Base-by-base conservation (phyloP, 2,329 filamentous ascomycete species). In the Fusarium veterinarium region DNA sequence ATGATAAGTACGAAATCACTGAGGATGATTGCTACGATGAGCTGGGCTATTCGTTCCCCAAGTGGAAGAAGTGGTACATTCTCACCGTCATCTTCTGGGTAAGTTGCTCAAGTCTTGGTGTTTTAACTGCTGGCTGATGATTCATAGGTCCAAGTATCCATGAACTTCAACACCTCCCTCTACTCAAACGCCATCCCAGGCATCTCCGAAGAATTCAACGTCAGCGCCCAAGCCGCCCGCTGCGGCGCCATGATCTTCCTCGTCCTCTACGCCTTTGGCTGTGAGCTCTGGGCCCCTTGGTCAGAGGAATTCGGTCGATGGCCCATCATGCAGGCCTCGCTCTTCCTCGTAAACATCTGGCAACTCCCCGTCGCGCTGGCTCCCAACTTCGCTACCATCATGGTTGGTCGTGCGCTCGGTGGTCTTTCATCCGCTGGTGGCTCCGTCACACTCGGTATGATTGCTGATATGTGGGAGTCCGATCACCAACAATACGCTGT, bases 211-310 rank as follows among this genome's bases (percentile, higher is more conserved):
- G 87, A 94, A 68, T 96, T 93, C 73, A 74, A 83, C 51, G 91
- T 95, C 69, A 92, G 90, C 69, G 83, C 84, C 33, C 92, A 94
- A 80, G 90, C 88, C 8, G 93, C 91, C 8, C 89, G 93, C 60
- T 88, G 89, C 63, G 93, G 93, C 79, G 92, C 93, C 66, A 91
- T 93, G 83, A 89, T 95, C 70, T 96, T 95, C 83, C 83, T 97
- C 42, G 87, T 96, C 56, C 81, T 91, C 5, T 96, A 97, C 80
- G 93, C 93, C 41, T 95, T 96, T 79, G 94, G 94, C 40, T 96
- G 94, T 80, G 94, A 96, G 81, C 86, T 95, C 0, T 96, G 94
- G 94, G 94, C 94, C 0, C 94, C 94, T 0, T 96, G 93, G 92
- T 93, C 90, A 49, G 94, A 97, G 80, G 94, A 96, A 77, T 85